phyloP scores from a whole-genome alignment of 23 red algal species.

The Gracilariopsis chorda region DNA sequence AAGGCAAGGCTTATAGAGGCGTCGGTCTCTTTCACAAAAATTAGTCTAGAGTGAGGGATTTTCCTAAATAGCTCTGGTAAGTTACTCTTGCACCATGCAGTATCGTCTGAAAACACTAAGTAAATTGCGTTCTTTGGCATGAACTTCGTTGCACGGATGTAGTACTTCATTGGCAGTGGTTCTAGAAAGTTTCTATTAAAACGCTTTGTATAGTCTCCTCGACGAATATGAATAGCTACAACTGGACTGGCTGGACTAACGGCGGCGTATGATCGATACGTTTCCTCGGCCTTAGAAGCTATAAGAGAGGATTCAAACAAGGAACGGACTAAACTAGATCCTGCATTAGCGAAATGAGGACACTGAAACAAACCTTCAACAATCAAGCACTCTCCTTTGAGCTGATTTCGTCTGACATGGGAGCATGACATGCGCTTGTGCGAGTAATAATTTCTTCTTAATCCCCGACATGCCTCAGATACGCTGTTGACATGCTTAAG shows the following conservation, averaged over 20 bases:
- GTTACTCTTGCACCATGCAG: not conserved
- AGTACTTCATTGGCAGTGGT: not conserved
- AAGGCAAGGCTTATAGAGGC: not conserved
- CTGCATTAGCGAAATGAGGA: not conserved
- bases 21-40: not conserved
- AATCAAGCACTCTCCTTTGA: not conserved
- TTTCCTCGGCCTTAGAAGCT: not conserved
- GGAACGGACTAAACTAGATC: not conserved
- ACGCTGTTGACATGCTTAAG: not conserved
- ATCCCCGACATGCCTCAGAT: not conserved
- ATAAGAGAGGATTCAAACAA: not conserved
- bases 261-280: not conserved
- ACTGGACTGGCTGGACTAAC: not conserved
- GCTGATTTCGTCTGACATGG: not conserved
- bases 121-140: not conserved
- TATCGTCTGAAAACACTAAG: constrained; percentile 11
- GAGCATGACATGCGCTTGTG: not conserved
- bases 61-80: not conserved
- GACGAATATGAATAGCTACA: not conserved
- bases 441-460: not conserved
- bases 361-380: constrained; percentile 27
- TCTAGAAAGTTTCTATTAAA: constrained; percentile 3
- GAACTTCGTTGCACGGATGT: not conserved
- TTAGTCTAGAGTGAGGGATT: not conserved
- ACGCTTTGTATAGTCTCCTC: constrained; percentile 10